A percentile compares a stretch with the other conserved stretches of the same genome.
phyloP scores from a whole-genome alignment of 192 early-diverging fungal genomes.

The Coemansia sp. region DNA sequence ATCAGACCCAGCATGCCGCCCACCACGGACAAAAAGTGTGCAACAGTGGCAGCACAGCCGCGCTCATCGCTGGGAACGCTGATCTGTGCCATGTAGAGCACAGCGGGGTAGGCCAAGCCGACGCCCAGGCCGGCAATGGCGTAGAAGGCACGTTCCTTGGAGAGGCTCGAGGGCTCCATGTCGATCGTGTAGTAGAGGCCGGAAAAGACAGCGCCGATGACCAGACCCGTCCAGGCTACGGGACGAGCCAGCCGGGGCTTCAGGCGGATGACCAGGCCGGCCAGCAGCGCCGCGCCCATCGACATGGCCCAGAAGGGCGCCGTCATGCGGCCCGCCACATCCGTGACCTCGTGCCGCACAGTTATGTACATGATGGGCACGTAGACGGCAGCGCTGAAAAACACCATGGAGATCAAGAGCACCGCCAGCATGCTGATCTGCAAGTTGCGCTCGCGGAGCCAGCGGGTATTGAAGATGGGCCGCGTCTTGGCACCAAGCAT shows the following conservation, averaged over 20 bases:
- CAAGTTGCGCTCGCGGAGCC: conserved; percentile 48
- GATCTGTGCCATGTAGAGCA: conserved; percentile 35
- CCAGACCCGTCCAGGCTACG: conserved; percentile 30
- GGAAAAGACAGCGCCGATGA: conserved; percentile 29
- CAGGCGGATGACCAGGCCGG: conserved; percentile 17
- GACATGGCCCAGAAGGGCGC: conserved; percentile 46
- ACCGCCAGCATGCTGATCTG: conserved; percentile 42
- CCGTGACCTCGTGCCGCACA: conserved; percentile 17
- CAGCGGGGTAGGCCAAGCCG: conserved; percentile 30
- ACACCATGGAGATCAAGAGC: conserved; percentile 45
- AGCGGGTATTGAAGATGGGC: conserved; percentile 37
- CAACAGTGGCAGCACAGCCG: conserved; percentile 29
- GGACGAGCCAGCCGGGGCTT: conserved; percentile 22
- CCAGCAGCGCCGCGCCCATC: conserved; percentile 25
- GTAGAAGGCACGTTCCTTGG: conserved; percentile 40
- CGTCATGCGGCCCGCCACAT: conserved; percentile 26
- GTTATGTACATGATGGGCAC: conserved; percentile 50
- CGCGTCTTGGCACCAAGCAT: conserved; percentile 12
- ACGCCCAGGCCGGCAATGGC: conserved; percentile 38
- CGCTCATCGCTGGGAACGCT: conserved; percentile 35
- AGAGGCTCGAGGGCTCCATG: conserved; percentile 6
- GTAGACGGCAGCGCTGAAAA: conserved; percentile 28
- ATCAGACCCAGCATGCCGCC: conserved; percentile 51
- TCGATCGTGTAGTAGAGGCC: conserved; percentile 46
- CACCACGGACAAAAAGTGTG: conserved; percentile 47